Conservation (phyloP, 1,139 yeast species). For the Kodamaea derodonti region DNA sequence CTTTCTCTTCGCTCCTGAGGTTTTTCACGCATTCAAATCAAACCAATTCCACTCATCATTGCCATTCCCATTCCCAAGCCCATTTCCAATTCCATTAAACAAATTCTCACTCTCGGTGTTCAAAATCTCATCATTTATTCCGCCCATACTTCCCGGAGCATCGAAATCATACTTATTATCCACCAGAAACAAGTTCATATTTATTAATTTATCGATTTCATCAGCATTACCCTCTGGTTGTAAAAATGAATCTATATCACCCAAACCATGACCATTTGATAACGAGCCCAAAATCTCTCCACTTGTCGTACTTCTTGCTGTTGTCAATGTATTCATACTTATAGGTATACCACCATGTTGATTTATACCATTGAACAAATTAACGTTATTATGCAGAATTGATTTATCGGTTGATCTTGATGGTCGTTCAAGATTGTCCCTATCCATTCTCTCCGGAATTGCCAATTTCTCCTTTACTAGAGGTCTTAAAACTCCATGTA, state of each 20-base stretch:
- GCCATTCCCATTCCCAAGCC: constrained; percentile 3
- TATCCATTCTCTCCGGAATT: too few relatives aligned
- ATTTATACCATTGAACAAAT: constrained; percentile 19
- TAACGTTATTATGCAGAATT: constrained; percentile 9
- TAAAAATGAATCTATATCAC: constrained; percentile 3
- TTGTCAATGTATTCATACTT: neutral
- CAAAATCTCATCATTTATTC: constrained; percentile 15
- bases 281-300: neutral
- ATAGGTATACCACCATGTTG: constrained; percentile 1
- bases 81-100: constrained; percentile 2
- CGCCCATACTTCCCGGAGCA: constrained; percentile 9
- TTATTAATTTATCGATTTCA: constrained; percentile 40
- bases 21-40: constrained; percentile 10
- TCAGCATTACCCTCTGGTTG: constrained; percentile 18
- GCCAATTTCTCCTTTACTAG: constrained; percentile 23
- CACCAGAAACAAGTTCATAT: constrained; percentile 37
- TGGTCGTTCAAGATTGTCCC: too few relatives aligned
- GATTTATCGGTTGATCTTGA: constrained; percentile 7
- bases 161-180: constrained; percentile 16
- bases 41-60: constrained; percentile 16
- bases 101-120: constrained; percentile 8
- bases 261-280: constrained; percentile 1
- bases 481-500: constrained; percentile 46
- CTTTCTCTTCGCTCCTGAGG: too few relatives aligned
- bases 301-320: constrained; percentile 1